phyloP scores from a whole-genome alignment of 2,329 filamentous ascomycete species.

The Colletotrichum viniferum region DNA sequence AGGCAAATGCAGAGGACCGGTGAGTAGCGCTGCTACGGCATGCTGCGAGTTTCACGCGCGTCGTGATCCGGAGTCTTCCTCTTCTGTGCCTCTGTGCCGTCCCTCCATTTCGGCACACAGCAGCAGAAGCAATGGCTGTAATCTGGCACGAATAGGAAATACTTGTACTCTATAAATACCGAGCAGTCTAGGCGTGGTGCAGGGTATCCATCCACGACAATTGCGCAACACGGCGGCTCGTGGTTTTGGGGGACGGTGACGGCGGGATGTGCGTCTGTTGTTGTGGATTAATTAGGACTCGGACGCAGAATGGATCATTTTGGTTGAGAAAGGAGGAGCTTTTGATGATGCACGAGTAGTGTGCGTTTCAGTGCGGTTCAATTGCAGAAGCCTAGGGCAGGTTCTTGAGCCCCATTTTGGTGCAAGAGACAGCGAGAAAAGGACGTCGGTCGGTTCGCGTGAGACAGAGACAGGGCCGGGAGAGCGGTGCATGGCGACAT shows the following conservation, averaged over 20 bases:
- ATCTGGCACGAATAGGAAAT: not conserved
- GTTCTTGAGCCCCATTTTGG: not conserved
- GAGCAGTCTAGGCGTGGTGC: not conserved
- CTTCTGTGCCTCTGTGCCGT: not conserved
- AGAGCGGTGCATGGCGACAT: not conserved
- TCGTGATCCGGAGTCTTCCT: not conserved
- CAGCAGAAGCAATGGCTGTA: not conserved
- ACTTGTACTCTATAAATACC: not conserved
- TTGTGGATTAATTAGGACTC: conserved; percentile 14
- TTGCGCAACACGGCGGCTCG: not conserved
- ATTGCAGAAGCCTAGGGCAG: not conserved
- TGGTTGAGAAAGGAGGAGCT: not conserved
- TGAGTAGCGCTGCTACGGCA: not conserved
- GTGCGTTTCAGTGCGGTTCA: conserved; percentile 4
- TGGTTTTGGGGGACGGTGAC: not conserved
- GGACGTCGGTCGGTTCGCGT: not conserved
- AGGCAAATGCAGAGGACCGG: conserved; percentile 1
- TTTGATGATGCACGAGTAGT: not conserved
- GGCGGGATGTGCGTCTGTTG: not conserved
- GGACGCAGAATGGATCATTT: not conserved
- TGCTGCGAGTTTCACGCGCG: not conserved
- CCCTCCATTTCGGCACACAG: not conserved
- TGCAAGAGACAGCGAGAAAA: not conserved
- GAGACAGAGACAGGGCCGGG: not conserved
- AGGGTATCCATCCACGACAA: not conserved